Evolutionary conservation across 805 yeast genomes (phyloP), one percentile per base, ranked within the genome.

Genomic region (Starmerella lactis-condensi): DNA sequence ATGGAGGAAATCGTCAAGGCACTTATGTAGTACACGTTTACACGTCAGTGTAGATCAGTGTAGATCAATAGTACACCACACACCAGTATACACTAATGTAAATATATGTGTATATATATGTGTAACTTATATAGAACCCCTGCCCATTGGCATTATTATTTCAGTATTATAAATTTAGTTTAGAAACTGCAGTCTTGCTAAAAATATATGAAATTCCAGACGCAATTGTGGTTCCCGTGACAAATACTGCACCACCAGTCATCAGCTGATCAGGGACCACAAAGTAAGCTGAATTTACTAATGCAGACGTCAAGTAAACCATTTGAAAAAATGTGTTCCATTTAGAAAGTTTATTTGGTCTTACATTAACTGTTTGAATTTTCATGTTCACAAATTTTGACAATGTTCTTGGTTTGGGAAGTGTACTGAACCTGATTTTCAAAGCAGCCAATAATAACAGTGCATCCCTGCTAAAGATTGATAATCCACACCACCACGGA

Each of bases 271-370:
- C 29, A 2, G 44, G 24, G 10, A 47, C 46, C 7, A 64, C 37
- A 9, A 60, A 52, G 22, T 64, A 33, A 2, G 67, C 71, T 1
- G 77, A 76, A 32, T 63, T 59, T 12, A 66, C 53, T 32, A 75
- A 68, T 32, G 69, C 64, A 11, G 62, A 47, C 0, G 75, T 93
- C 26, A 89, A 65, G 44, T 83, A 83, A 2, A 77, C 49, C 95
- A 89, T 85, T 51, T 89, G 99, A 38, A 89, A 64, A 1, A 73
- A 79, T 0, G 99, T 89, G 56, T 89, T 89, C 52, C 71, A 64
- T 50, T 85, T 85, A 9, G 93, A 81, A 16, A 91, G 69, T 23
- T 62, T 57, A 4, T 91, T 79, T 2, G 99, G 98, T 36, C 65
- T 76, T 2, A 91, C 93, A 35, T 77, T 79, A 1, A 81, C 93